Percentiles rank a stretch among this genome's conserved stretches.
Evolutionary conservation across 768 basidiomycete species (phyloP).

Genomic region (Sporobolomyces phaffii): DNA sequence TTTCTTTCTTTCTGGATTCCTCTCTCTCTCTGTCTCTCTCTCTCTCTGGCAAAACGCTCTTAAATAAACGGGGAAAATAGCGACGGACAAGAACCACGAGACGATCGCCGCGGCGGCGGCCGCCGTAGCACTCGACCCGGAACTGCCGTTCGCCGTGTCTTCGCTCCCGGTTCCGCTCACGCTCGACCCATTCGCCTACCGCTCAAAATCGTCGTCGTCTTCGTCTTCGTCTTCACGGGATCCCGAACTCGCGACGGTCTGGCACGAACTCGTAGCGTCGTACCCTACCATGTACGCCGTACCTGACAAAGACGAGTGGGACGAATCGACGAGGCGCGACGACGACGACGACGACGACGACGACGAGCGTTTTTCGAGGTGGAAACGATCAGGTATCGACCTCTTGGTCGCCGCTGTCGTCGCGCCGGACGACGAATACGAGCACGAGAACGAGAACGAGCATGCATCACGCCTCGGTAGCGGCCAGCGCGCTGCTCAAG

Average conservation of each 20-base stretch:
- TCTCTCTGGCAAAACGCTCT: no score
- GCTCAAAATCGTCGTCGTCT: not conserved
- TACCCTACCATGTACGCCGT: slow-evolving; percentile 14
- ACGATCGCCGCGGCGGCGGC: no score
- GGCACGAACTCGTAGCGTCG: not conserved
- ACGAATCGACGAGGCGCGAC: not conserved
- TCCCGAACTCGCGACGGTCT: slow-evolving; percentile 2
- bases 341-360: not conserved
- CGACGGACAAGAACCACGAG: no score
- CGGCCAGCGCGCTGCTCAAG: no score
- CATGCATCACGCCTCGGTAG: no score
- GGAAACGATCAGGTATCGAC: not conserved
- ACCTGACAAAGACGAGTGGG: slow-evolving; percentile 27
- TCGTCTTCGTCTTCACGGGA: not conserved
- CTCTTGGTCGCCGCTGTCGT: no score
- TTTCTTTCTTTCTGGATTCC: no score
- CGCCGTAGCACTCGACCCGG: not conserved
- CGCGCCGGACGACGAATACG: no score
- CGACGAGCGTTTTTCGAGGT: not conserved
- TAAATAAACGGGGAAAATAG: no score
- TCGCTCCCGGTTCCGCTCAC: slow-evolving; percentile 23
- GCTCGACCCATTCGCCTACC: slow-evolving; percentile 11
- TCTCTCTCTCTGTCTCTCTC: no score
- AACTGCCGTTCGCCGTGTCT: not conserved
- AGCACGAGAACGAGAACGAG: no score